These are phyloP conservation scores for Cercospora sesami DNA, from an alignment of 2,329 filamentous ascomycete genomes.

Conservation along the genomic window DNA sequence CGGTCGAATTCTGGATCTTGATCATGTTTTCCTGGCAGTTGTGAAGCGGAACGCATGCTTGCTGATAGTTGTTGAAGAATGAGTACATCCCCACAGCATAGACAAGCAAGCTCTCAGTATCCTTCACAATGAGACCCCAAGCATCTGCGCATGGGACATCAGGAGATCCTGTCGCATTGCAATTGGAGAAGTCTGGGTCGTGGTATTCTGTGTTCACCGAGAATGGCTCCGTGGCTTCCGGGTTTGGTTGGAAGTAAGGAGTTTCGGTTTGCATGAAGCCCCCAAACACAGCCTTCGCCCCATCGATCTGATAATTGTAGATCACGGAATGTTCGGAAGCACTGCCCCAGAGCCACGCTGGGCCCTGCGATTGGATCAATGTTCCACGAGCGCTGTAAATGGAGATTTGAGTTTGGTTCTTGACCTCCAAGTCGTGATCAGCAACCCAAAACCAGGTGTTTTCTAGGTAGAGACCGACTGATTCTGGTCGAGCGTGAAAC, in stretches of 20 bases:
- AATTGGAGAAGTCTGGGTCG: constrained; percentile 46
- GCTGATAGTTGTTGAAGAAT: constrained; percentile 61
- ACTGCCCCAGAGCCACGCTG: constrained; percentile 57
- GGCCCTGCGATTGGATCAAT: constrained; percentile 46
- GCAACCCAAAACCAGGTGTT: constrained; percentile 57
- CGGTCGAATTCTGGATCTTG: constrained; percentile 45
- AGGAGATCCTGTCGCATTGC: constrained; percentile 25
- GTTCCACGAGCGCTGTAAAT: constrained; percentile 50
- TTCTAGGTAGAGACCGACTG: constrained; percentile 68
- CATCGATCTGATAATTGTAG: constrained; percentile 56
- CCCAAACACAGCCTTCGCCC: constrained; percentile 53
- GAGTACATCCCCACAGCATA: constrained; percentile 56
- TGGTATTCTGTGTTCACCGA: constrained; percentile 45
- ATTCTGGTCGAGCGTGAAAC: constrained; percentile 50
- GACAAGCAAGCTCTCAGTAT: constrained; percentile 45
- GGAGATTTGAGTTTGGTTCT: constrained; percentile 41
- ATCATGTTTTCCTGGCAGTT: constrained; percentile 57
- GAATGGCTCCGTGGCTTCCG: constrained; percentile 58
- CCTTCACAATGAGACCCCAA: constrained; percentile 48
- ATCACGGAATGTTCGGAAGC: constrained; percentile 56
- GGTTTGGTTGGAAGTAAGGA: constrained; percentile 56
- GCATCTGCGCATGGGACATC: constrained; percentile 42
- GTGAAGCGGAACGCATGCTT: constrained; percentile 49
- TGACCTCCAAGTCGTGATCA: constrained; percentile 53
- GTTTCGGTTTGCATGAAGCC: constrained; percentile 58